Conservation (phyloP, 768 basidiomycete species). For the Collybia sp. region DNA sequence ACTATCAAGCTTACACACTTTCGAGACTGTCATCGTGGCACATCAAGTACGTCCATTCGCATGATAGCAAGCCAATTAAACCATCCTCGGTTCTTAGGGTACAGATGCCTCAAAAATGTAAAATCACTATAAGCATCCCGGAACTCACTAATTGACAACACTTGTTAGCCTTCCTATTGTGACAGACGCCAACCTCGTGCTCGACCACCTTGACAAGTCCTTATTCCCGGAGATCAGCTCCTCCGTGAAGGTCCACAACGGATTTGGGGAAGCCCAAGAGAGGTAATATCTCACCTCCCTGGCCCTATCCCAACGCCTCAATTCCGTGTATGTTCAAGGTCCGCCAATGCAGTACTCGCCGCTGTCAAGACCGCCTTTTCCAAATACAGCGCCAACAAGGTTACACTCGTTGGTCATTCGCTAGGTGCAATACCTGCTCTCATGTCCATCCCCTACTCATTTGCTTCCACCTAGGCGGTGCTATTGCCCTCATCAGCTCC, state of each 20-base stretch:
- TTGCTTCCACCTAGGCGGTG: slow-evolving; percentile 16
- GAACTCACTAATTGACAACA: not conserved
- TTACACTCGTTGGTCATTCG: not conserved
- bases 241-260: slow-evolving; percentile 36
- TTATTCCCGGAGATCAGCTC: slow-evolving; percentile 48
- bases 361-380: not conserved
- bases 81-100: slow-evolving; percentile 40
- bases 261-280: slow-evolving; percentile 42
- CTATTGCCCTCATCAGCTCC: slow-evolving; percentile 39
- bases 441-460: not conserved
- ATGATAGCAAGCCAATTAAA: slow-evolving; percentile 6
- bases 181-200: slow-evolving; percentile 32
- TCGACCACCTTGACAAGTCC: slow-evolving; percentile 24
- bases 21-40: slow-evolving; percentile 1
- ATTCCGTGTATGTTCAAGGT: not conserved
- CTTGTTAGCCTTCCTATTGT: slow-evolving; percentile 25
- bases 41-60: slow-evolving; percentile 4
- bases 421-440: not conserved
- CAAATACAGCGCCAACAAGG: not conserved
- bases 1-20: too few species aligned
- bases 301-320: too few species aligned
- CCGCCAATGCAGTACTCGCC: not conserved
- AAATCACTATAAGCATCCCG: slow-evolving; percentile 2
- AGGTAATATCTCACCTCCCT: slow-evolving; percentile 17
- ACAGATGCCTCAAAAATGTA: slow-evolving; percentile 33